Conservation (phyloP, 495 filamentous ascomycete species). For the Lineolata rhizophorae region DNA sequence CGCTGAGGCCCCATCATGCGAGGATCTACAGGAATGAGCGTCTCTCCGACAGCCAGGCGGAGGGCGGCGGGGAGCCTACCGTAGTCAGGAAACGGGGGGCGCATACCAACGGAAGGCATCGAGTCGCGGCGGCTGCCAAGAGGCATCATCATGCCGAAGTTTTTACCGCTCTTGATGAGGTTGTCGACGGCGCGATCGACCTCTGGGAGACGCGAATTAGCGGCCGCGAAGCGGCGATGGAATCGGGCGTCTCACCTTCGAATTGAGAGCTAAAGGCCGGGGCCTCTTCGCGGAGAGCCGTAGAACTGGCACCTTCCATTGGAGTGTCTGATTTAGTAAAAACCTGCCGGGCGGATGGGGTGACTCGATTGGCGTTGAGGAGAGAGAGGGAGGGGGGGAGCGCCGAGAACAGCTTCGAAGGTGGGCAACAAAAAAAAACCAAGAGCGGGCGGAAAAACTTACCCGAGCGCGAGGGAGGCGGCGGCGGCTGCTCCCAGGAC, state of each 20-base stretch:
- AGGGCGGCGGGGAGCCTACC: slow-evolving; percentile 16
- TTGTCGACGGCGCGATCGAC: slow-evolving; percentile 93
- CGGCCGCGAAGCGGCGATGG: slow-evolving; percentile 1
- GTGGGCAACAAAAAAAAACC: no score
- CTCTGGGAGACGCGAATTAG: slow-evolving; percentile 30
- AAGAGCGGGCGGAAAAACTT: slow-evolving; percentile 22
- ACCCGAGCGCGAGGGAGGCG: slow-evolving; percentile 76
- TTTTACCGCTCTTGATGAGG: slow-evolving; percentile 84
- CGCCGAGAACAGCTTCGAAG: no score
- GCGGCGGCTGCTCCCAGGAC: slow-evolving; percentile 58
- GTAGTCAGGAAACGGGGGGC: slow-evolving; percentile 32
- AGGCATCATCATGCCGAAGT: slow-evolving; percentile 51
- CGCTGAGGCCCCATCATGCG: slow-evolving; percentile 32
- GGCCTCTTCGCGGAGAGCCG: slow-evolving; percentile 39
- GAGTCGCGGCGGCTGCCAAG: slow-evolving; percentile 56
- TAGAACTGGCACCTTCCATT: background rate
- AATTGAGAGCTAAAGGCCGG: slow-evolving; percentile 73
- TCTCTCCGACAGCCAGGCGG: background rate
- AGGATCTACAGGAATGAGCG: slow-evolving; percentile 20
- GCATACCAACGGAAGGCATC: slow-evolving; percentile 45
- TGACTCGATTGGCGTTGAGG: background rate
- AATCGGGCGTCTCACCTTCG: slow-evolving; percentile 54
- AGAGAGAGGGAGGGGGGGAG: background rate
- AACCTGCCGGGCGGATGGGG: no score
- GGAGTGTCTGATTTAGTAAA: background rate